Evolutionary conservation across 1,284 basidiomycete species (phyloP), one percentile per base, ranked within the genome.

Genomic region (Ceratobasidium sp.): DNA sequence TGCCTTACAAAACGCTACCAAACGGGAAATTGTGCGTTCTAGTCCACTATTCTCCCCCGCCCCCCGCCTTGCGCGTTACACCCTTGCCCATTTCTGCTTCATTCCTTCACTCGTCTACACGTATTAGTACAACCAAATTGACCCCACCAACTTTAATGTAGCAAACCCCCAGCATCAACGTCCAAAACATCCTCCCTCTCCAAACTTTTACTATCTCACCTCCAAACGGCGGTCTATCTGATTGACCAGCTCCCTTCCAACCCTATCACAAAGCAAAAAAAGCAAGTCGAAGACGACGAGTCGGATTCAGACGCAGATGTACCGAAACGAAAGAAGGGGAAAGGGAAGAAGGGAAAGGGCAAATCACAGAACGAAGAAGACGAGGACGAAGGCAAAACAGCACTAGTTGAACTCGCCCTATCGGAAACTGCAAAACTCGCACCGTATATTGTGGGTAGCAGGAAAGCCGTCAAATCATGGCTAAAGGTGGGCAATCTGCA

Each of bases 191-290:
- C 91, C 84, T 89, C 92, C 0, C 89, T 98, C n/a, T 95, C 96
- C 84, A 96, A 96, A 82, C 88, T 98, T 33, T 90, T 98, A 79
- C 88, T 97, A 23, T 96, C 96, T 3, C 96, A 95, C 86, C 96
- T 97, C 84, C 91, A 93, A 83, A 97, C 96, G 80, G 86, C 95
- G 64, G 88, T 96, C 33, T 92, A 95, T 82, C 85, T 97, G 53
- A 89, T 96, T 79, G 89, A 91, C 9, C 94, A 97, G 81, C 87
- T 97, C 1, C 72, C 72, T 18, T 75, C 72, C 15, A 75, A 75
- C 13, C 61, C 72, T 3, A 73, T 83, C 4, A 77, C 79, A 2
- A 68, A 81, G 78, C 10, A 66, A 77, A 56, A 63, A 49, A 15
- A 4, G 5, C 3, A n/a, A 15, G 58, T 20, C 7, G 82, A 81